Percentiles rank a stretch among this genome's conserved stretches.
phyloP scores from a whole-genome alignment of 495 filamentous ascomycete genomes.

The Penicillium manginii region DNA sequence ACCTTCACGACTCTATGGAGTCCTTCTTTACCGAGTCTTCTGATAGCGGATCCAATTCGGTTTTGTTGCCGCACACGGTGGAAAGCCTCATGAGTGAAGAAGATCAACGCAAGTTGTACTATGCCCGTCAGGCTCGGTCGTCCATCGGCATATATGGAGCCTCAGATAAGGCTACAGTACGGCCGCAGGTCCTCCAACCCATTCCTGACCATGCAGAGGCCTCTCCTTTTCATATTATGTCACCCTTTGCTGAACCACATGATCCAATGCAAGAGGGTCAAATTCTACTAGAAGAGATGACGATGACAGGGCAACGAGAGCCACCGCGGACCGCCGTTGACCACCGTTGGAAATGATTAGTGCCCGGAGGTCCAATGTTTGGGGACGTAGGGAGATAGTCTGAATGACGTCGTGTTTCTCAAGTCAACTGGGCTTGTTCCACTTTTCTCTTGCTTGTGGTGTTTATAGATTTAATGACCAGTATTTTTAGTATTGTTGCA shows the following conservation, averaged over 20 bases:
- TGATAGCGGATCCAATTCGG: constrained; percentile 61
- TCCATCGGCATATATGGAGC: constrained; percentile 14
- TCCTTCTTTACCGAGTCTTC: constrained; percentile 59
- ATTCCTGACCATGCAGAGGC: background rate
- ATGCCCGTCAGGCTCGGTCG: constrained; percentile 64
- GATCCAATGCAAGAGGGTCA: background rate
- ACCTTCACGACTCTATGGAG: constrained; percentile 65
- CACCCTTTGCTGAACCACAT: background rate
- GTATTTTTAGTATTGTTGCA: too few species aligned
- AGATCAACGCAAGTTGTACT: constrained; percentile 69
- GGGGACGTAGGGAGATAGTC: constrained; percentile 9
- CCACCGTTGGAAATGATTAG: background rate
- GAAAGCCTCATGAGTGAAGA: constrained; percentile 85
- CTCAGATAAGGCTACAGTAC: background rate
- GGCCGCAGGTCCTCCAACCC: constrained; percentile 4
- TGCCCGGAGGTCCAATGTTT: background rate
- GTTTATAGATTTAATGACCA: too few species aligned
- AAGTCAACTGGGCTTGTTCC: constrained; percentile 22
- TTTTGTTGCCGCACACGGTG: constrained; percentile 75
- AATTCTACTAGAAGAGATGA: background rate
- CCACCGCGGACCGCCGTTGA: background rate
- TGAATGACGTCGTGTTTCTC: constrained; percentile 8
- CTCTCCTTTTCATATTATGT: background rate
- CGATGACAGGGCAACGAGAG: background rate
- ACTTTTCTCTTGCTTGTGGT: constrained; percentile 13